phyloP scores from a whole-genome alignment of 1,284 basidiomycete species.

The Apiotrichum gracile region DNA sequence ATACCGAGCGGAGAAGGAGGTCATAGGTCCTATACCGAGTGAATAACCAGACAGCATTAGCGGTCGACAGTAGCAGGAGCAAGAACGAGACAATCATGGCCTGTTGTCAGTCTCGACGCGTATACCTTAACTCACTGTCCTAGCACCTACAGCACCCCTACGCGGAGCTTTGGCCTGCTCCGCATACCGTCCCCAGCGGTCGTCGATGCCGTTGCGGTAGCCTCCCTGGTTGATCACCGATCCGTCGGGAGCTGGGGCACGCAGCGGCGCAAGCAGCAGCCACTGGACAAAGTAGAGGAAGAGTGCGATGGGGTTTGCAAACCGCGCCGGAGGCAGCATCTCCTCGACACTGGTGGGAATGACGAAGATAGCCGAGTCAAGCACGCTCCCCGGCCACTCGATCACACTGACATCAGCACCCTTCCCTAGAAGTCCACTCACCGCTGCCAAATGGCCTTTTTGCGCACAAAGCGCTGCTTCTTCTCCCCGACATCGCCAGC shows the following conservation, averaged over 20 bases:
- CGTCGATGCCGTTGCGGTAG: constrained; percentile 14
- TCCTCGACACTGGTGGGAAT: constrained; percentile 29
- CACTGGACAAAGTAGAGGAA: constrained; percentile 34
- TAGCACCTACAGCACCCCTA: constrained; percentile 20
- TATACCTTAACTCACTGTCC: constrained; percentile 20
- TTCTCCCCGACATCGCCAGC: constrained; percentile 1
- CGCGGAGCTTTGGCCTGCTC: constrained; percentile 13
- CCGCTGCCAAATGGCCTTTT: constrained; percentile 32
- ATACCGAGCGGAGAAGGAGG: constrained; percentile 39
- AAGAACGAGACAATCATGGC: constrained; percentile 26
- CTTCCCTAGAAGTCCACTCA: constrained; percentile 13
- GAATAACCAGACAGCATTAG: constrained; percentile 40
- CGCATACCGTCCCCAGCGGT: constrained; percentile 34
- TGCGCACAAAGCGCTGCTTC: constrained; percentile 35
- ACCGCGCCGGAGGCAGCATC: constrained; percentile 29
- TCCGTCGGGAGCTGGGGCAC: constrained; percentile 5
- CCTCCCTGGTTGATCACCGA: background rate
- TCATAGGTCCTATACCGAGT: constrained; percentile 39
- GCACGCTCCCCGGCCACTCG: constrained; percentile 20
- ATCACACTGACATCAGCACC: constrained; percentile 20
- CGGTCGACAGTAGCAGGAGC: constrained; percentile 24
- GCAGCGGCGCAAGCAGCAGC: constrained; percentile 35
- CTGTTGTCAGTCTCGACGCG: constrained; percentile 16
- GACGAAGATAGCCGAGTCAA: constrained; percentile 26
- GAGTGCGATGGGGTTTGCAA: constrained; percentile 36